Percentiles rank a stretch among this genome's conserved stretches.
These are phyloP conservation scores for Colletotrichum sidae DNA, from an alignment of 2,329 filamentous ascomycete genomes.

Conservation along the genomic window DNA sequence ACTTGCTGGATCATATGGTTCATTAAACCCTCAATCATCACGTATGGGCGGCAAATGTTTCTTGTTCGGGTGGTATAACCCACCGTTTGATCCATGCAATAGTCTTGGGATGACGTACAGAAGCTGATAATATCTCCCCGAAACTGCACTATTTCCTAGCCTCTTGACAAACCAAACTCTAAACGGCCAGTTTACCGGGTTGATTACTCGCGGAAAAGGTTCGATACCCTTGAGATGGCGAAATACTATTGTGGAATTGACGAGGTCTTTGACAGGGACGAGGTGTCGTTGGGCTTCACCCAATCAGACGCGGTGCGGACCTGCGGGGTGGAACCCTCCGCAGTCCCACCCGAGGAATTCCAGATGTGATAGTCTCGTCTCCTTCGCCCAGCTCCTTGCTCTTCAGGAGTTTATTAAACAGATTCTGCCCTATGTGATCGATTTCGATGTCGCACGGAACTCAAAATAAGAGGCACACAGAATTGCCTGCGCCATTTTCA, in stretches of 20 bases:
- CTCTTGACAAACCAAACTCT: too few species aligned
- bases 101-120: too few species aligned
- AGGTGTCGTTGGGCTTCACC: neutral
- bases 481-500: neutral
- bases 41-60: too few species aligned
- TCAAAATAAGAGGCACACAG: neutral
- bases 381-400: neutral
- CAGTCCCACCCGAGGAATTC: slow-evolving; percentile 11
- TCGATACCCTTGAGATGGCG: too few species aligned
- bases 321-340: slow-evolving; percentile 27
- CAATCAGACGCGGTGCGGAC: slow-evolving; percentile 4
- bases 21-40: too few species aligned
- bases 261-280: neutral
- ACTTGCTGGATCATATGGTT: too few species aligned
- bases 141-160: too few species aligned
- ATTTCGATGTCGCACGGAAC: neutral
- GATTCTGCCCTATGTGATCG: neutral
- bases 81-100: too few species aligned
- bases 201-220: too few species aligned
- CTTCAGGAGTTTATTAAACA: neutral
- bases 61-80: too few species aligned
- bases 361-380: slow-evolving; percentile 3
- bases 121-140: too few species aligned
- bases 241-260: neutral
- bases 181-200: too few species aligned